Conservation (phyloP, 2,329 filamentous ascomycete species). For the Aspergillus sp. region DNA sequence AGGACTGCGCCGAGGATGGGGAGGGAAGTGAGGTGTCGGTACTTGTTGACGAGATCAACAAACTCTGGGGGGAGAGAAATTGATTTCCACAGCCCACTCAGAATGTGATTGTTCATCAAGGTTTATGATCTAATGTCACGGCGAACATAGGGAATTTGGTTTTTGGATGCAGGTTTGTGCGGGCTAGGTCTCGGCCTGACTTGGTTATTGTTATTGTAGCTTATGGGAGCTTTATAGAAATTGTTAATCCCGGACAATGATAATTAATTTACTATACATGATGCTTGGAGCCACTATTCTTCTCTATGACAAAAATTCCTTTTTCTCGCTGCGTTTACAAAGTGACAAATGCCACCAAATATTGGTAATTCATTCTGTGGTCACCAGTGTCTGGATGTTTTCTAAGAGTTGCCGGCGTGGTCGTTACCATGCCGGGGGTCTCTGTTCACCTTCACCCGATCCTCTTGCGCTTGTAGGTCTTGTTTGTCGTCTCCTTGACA, state of each 20-base stretch:
- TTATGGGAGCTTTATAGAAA: background rate
- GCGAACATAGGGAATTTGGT: background rate
- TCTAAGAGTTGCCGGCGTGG: background rate
- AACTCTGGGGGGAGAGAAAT: conserved; percentile 54
- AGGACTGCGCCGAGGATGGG: conserved; percentile 68
- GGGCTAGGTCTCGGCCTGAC: background rate
- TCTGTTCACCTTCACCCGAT: background rate
- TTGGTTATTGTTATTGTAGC: background rate
- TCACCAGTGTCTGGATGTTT: background rate
- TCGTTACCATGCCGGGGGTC: background rate
- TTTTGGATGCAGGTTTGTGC: background rate
- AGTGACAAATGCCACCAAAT: too few relatives aligned
- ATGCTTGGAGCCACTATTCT: too few relatives aligned
- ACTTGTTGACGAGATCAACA: conserved; percentile 74
- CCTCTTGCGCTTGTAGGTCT: background rate
- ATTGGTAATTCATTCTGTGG: background rate
- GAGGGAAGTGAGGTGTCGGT: conserved; percentile 54
- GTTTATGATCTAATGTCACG: background rate
- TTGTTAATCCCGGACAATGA: background rate
- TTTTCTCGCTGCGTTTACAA: too few relatives aligned
- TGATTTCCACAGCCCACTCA: conserved; percentile 7
- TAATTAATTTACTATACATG: too few relatives aligned
- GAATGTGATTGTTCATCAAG: background rate
- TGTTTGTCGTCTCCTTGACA: background rate
- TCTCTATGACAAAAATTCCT: too few relatives aligned